Evolutionary conservation across 2,329 filamentous ascomycete species (phyloP), one percentile per base, ranked within the genome.

Genomic region (Ilyonectria robusta): DNA sequence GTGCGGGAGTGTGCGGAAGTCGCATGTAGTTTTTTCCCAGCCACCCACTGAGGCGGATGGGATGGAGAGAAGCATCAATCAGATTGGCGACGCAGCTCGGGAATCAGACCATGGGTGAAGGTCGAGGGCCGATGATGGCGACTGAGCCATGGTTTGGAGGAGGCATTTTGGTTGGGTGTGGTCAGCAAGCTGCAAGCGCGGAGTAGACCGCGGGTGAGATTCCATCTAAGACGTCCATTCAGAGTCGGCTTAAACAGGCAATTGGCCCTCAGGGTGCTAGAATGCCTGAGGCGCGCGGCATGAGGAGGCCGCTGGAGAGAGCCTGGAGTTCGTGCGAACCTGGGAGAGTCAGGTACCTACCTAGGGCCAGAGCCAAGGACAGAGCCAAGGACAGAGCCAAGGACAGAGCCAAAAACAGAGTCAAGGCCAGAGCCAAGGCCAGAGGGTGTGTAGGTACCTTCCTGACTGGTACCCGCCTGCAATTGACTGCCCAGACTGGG

Each of bases 11-110:
- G 66, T 68, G 62, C 59, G 59, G 68, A 59, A 64, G 69, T 74
- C 58, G 70, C 70, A 69, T 65, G 58, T 62, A 53, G 55, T 37
- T 31, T 50, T 56, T 58, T 59, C 48, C 72, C 72, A 75, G 73
- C 73, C 73, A 75, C 73, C 71, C 66, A 68, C 55, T 59, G 63
- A 47, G 68, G 72, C 59, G 59, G 68, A 72, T 62, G 65, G 54
- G 54, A 61, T 50, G 61, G 65, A 31, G 60, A 65, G 65, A 48
- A 44, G 66, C 53, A 60, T 59, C 50, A 51, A 59, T 58, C 57
- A 66, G 66, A 70, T 68, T 73, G 72, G 64, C 65, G 69, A 74
- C 67, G 47, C 53, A 62, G 66, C 63, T 63, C 51, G 51, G 67
- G 62, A 66, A 74, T 75, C 68, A 65, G 70, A 65, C 57, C 65